Evolutionary conservation across 2,329 filamentous ascomycete genomes (phyloP).

Genomic region (Clonostachys sp.): DNA sequence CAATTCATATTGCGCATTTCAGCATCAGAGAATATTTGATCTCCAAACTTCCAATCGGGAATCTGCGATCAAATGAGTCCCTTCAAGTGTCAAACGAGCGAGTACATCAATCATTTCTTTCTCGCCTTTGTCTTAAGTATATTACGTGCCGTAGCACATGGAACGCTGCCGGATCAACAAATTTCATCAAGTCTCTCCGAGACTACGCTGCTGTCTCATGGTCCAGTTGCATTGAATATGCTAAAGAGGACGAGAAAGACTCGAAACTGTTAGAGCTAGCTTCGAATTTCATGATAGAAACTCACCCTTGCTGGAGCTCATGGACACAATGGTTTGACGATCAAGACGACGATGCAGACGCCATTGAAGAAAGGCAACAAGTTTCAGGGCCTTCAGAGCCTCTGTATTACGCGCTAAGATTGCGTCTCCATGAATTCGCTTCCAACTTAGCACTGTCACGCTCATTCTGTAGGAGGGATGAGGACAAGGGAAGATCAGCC

Average conservation of each 20-base stretch:
- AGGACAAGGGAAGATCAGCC: not conserved
- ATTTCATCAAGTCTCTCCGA: not conserved
- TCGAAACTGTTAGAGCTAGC: not conserved
- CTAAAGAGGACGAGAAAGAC: not conserved
- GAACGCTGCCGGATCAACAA: not conserved
- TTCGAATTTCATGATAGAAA: not conserved
- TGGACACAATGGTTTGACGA: not conserved
- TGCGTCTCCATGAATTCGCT: not conserved
- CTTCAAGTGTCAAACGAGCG: not conserved
- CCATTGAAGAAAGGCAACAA: no score
- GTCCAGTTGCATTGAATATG: not conserved
- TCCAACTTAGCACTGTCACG: not conserved
- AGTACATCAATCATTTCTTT: not conserved
- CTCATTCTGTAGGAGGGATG: not conserved
- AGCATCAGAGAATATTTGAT: not conserved
- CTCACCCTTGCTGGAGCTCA: not conserved
- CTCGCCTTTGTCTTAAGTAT: not conserved
- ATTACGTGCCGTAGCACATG: not conserved
- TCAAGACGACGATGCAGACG: not conserved
- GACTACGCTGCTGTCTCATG: not conserved
- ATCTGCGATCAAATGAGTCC: not conserved
- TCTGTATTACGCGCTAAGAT: not conserved
- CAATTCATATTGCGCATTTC: not conserved
- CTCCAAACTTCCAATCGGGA: not conserved
- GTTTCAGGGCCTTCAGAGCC: not conserved